phyloP scores from a whole-genome alignment of 148 eudicot genomes.

The Vaccinium vitisidaea region DNA sequence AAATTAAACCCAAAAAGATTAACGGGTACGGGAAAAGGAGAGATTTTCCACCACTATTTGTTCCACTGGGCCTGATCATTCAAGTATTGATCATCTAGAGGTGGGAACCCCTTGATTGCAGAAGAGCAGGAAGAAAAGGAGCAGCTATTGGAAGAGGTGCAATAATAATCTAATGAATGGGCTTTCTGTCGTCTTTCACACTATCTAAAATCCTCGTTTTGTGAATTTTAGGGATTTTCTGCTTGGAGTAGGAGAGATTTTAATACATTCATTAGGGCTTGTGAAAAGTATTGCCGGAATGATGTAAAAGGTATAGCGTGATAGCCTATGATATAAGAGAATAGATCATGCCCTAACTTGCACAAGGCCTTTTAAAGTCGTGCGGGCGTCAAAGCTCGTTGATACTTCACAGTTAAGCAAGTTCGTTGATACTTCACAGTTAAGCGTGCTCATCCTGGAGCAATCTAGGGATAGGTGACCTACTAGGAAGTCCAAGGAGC shows the following conservation, averaged over 20 bases:
- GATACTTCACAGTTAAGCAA: too few relatives aligned
- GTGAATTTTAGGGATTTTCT: background rate
- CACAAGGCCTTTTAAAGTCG: too few relatives aligned
- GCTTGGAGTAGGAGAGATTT: conserved; percentile 61
- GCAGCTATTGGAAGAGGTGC: conserved; percentile 67
- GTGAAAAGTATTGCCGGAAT: conserved; percentile 87
- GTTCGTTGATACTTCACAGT: too few relatives aligned
- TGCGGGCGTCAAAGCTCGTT: too few relatives aligned
- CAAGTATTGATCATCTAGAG: conserved; percentile 44
- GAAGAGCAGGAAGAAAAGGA: conserved; percentile 99
- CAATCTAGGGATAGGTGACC: too few relatives aligned
- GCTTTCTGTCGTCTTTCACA: background rate
- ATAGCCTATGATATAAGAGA: too few relatives aligned
- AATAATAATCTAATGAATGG: background rate
- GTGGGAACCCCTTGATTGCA: conserved; percentile 80
- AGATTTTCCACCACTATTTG: background rate
- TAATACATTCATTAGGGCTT: conserved; percentile 91
- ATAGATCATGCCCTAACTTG: too few relatives aligned
- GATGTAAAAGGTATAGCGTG: conserved; percentile 49
- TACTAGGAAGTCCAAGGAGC: too few relatives aligned
- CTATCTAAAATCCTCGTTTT: background rate
- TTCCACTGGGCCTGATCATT: conserved; percentile 10
- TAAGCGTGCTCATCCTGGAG: too few relatives aligned
- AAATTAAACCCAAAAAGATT: too few relatives aligned
- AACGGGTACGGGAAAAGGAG: too few relatives aligned